A percentile compares a stretch with the other conserved stretches of the same genome.
phyloP scores from a whole-genome alignment of 768 basidiomycete species.

The Hysterangium stoloniferum region DNA sequence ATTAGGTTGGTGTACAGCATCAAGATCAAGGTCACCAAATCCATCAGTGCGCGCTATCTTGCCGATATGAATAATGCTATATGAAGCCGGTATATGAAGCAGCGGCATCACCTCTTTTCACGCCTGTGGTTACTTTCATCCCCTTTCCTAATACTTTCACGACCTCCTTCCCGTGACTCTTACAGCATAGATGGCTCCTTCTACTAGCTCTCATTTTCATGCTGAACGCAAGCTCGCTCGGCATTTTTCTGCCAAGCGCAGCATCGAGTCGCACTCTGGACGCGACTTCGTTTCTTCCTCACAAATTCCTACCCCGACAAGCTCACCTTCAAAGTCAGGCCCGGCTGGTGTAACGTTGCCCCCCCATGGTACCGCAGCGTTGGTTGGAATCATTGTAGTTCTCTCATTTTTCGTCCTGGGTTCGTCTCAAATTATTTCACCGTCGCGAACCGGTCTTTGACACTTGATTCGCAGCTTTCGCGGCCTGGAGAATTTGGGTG shows the following conservation, averaged over 20 bases:
- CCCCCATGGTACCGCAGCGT: conserved; percentile 10
- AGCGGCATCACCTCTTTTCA: too few species aligned
- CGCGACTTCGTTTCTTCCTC: neutral
- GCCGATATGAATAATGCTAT: too few species aligned
- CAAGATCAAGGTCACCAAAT: too few species aligned
- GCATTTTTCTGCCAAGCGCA: neutral
- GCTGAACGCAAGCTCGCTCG: conserved; percentile 13
- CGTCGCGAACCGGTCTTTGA: neutral
- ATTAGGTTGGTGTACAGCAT: too few species aligned
- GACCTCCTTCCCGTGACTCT: neutral
- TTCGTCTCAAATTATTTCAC: conserved; percentile 9
- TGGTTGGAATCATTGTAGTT: conserved; percentile 18
- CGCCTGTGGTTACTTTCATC: too few species aligned
- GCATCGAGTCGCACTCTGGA: conserved; percentile 4
- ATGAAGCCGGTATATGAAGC: too few species aligned
- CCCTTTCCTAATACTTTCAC: too few species aligned
- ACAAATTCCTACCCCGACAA: neutral
- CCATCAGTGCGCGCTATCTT: too few species aligned
- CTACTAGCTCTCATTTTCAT: neutral
- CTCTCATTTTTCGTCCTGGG: conserved; percentile 23
- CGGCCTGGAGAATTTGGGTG: conserved; percentile 5
- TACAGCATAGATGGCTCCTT: conserved; percentile 1
- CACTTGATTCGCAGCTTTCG: conserved; percentile 11
- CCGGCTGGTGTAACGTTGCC: neutral
- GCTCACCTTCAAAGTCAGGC: neutral